Percentiles rank a stretch among this genome's conserved stretches.
phyloP scores from a whole-genome alignment of 179 eudicot species.

The Spinacia oleracea region DNA sequence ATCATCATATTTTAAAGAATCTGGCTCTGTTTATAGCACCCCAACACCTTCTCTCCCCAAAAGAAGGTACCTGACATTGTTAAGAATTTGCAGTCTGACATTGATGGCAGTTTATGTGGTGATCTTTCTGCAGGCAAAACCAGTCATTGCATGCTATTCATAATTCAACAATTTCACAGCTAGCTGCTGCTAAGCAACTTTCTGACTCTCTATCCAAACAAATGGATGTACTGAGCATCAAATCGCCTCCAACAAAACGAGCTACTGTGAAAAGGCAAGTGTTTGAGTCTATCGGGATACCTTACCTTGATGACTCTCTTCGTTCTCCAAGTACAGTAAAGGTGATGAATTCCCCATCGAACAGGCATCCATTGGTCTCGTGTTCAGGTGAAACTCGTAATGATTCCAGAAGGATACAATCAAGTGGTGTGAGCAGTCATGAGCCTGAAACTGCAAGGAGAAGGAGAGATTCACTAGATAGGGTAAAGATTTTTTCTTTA shows the following conservation, averaged over 20 bases:
- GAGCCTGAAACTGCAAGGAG: conserved; percentile 84
- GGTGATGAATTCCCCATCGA: conserved; percentile 37
- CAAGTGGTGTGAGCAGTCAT: conserved; percentile 40
- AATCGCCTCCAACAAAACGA: conserved; percentile 47
- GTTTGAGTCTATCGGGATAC: conserved; percentile 83
- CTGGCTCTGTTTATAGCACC: neutral
- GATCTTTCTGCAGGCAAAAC: conserved; percentile 48
- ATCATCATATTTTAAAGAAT: neutral
- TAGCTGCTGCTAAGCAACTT: conserved; percentile 86
- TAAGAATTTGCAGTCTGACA: conserved; percentile 6
- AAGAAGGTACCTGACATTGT: neutral
- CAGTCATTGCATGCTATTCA: conserved; percentile 75
- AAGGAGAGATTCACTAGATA: conserved; percentile 80
- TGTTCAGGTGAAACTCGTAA: conserved; percentile 36
- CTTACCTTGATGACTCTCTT: conserved; percentile 49
- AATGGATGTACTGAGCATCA: conserved; percentile 67
- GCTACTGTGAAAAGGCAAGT: conserved; percentile 62
- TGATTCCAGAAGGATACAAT: conserved; percentile 47
- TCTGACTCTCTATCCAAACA: conserved; percentile 80
- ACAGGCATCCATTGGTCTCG: conserved; percentile 33
- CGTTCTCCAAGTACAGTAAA: conserved; percentile 44
- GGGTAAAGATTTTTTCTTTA: conserved; percentile 43
- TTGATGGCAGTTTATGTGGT: conserved; percentile 7
- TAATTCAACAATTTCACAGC: conserved; percentile 71
- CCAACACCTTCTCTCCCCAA: neutral